These are phyloP conservation scores for Erigeron canadensis DNA, from an alignment of 129 eudicot genomes.

Conservation along the genomic window DNA sequence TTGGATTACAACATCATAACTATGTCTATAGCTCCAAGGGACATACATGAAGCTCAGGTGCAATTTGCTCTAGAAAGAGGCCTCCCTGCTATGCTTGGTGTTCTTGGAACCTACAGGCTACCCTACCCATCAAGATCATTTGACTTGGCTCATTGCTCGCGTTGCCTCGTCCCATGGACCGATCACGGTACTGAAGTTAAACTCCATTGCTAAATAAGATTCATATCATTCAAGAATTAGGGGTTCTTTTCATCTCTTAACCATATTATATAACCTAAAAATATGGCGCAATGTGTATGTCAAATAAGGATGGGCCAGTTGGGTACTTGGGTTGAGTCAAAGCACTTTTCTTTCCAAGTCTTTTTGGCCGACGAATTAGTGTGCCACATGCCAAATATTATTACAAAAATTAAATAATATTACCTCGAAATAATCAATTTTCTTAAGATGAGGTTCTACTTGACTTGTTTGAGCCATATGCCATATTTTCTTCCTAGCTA, in stretches of 20 bases:
- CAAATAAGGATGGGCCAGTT: background rate
- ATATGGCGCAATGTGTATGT: background rate
- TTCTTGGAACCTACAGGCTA: constrained; percentile 51
- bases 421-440: too few species aligned
- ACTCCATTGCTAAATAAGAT: background rate
- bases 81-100: constrained; percentile 59
- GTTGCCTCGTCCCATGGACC: constrained; percentile 51
- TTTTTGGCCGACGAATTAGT: too few species aligned
- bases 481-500: background rate
- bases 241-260: constrained; percentile 1
- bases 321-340: background rate
- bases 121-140: constrained; percentile 53
- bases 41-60: constrained; percentile 47
- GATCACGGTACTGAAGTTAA: constrained; percentile 22
- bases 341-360: background rate
- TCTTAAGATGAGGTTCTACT: background rate
- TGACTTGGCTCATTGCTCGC: constrained; percentile 59
- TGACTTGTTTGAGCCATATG: background rate
- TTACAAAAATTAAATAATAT: too few species aligned
- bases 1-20: constrained; percentile 43
- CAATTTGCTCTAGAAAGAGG: constrained; percentile 60
- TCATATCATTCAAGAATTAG: background rate
- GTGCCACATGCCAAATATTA: too few species aligned
- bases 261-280: background rate
- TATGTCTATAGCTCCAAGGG: constrained; percentile 48